Base-by-base conservation (phyloP, 1,139 yeast genomes). In the Blastobotrys ciferrii region DNA sequence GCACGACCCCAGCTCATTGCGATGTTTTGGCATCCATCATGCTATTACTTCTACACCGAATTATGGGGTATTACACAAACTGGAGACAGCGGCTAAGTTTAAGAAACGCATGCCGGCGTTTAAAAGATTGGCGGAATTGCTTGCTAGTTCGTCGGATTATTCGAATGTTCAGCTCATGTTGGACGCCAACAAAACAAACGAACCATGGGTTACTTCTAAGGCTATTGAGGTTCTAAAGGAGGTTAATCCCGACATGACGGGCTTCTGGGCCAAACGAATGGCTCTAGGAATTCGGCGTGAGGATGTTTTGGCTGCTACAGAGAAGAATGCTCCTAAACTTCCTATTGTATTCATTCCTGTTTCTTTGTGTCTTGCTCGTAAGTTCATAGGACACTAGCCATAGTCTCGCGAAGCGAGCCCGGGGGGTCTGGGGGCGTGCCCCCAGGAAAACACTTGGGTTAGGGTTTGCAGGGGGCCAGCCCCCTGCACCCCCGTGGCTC, bases 251-350 rank as follows among this genome's bases (percentile, higher is more conserved):
- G 82, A 84, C 61, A 50, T 79, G 35, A 60, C 66, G 13, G 51
- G 53, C 7, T 86, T 75, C 69, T 91, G 97, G 97, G 74, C 76
- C 47, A 70, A 73, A 30, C 76, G 79, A 43, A 69, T 88, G 43
- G 82, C 84, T 48, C 79, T 88, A 62, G 98, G 98, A 0, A 67
- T 91, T 31, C 91, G 98, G 98, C 72, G 78, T 54, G 64, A 83
- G 45, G 78, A 78, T 49, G 85, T 84, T 61, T 75, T 85, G 55
- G 75, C 78, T 54, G 80, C 75, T 53, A 78, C 77, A 11, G 65
- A 69, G 40, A 58, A 58, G 20, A 66, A 74, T 12, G 70, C 74
- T 3, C 67, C 77, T 1, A 67, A 66, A 12, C 74, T 80, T 47
- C 71, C 73, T n/a, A 71, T 81, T 14, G 66, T 79, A 28, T 76